A percentile compares a stretch with the other conserved stretches of the same genome.
Conservation (phyloP, 768 basidiomycete species). For the Lactifluus subvellereus region DNA sequence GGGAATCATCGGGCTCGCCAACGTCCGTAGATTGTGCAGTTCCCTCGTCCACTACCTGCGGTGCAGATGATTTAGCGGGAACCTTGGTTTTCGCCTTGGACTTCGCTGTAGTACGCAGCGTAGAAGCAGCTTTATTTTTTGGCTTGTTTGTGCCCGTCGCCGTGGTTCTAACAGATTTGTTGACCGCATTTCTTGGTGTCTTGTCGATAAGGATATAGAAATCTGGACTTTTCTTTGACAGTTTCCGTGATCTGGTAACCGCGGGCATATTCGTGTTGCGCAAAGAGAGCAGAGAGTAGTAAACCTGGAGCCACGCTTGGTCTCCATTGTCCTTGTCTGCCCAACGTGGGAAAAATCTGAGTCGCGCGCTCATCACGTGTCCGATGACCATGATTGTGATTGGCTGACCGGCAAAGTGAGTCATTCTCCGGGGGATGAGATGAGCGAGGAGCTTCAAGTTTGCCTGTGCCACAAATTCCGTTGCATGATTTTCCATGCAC, state of each 20-base stretch:
- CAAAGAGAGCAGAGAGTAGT: not conserved
- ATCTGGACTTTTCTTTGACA: not conserved
- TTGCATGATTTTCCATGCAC: not conserved
- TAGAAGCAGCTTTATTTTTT: slow-evolving; percentile 1
- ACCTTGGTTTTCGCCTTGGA: slow-evolving; percentile 14
- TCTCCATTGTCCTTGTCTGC: too few relatives aligned
- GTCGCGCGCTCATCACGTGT: slow-evolving; percentile 12
- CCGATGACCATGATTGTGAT: not conserved
- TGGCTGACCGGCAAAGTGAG: not conserved
- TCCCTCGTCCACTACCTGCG: not conserved
- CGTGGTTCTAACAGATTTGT: not conserved
- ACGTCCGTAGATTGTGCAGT: not conserved
- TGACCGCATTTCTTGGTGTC: slow-evolving; percentile 12
- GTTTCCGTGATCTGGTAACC: slow-evolving; percentile 9
- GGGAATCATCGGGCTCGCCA: not conserved
- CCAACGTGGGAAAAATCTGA: not conserved
- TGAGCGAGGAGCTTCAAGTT: too few relatives aligned
- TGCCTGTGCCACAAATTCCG: not conserved
- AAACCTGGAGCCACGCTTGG: too few relatives aligned
- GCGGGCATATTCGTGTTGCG: slow-evolving; percentile 8
- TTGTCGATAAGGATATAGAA: slow-evolving; percentile 25
- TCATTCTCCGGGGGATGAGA: too few relatives aligned
- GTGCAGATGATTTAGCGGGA: not conserved
- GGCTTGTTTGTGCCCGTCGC: not conserved
- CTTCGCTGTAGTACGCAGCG: not conserved